Evolutionary conservation across 2,329 filamentous ascomycete genomes (phyloP).

Genomic region (Thielaviopsis euricoi): DNA sequence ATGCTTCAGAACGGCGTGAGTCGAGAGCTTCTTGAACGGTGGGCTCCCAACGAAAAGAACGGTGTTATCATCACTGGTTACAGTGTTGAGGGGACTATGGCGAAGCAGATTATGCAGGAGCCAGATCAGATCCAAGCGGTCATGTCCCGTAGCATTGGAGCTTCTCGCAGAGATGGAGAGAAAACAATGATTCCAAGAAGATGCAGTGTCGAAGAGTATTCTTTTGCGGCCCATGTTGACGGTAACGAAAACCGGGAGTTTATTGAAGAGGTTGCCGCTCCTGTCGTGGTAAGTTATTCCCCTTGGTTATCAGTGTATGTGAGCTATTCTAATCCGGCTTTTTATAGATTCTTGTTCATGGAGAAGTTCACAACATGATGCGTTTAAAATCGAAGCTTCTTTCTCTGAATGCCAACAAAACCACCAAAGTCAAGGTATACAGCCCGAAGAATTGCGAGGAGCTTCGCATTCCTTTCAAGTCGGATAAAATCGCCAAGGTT

Average conservation of each 20-base stretch:
- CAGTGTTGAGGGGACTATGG: constrained; percentile 97
- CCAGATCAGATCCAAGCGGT: constrained; percentile 89
- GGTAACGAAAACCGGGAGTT: constrained; percentile 92
- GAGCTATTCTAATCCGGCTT: neutral
- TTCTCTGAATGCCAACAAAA: constrained; percentile 72
- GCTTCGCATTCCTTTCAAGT: constrained; percentile 83
- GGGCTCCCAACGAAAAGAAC: constrained; percentile 92
- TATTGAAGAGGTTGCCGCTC: constrained; percentile 82
- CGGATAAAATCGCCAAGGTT: constrained; percentile 89
- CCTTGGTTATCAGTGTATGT: neutral
- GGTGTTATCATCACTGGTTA: constrained; percentile 98
- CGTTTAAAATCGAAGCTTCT: constrained; percentile 86
- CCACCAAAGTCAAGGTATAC: constrained; percentile 75
- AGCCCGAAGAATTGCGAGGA: constrained; percentile 92
- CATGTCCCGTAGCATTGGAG: constrained; percentile 58
- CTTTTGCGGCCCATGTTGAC: constrained; percentile 92
- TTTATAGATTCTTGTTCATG: constrained; percentile 59
- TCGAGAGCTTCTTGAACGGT: constrained; percentile 78
- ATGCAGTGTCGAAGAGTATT: constrained; percentile 87
- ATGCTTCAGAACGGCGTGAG: constrained; percentile 97
- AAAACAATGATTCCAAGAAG: constrained; percentile 82
- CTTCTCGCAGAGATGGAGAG: constrained; percentile 52
- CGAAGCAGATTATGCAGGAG: constrained; percentile 85
- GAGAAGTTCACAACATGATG: constrained; percentile 97
- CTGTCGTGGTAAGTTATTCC: constrained; percentile 67